Conservation (phyloP, 768 basidiomycete genomes). For the Leccinum truebloodii region DNA sequence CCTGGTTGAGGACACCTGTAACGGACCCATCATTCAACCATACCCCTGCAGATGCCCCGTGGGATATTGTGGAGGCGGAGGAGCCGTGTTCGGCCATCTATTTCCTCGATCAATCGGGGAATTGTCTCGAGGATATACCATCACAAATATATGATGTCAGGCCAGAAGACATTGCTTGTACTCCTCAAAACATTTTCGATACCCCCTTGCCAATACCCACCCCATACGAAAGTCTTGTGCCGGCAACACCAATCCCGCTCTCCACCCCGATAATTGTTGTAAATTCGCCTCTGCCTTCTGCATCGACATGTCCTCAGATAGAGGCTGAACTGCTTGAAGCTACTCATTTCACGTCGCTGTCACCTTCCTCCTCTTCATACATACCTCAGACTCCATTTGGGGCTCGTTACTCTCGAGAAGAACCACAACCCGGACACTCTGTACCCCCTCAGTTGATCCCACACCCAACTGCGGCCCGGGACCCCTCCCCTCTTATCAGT, state of each 20-base stretch:
- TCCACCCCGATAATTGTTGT: not conserved
- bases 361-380: not conserved
- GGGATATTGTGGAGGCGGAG: not conserved
- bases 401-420: not conserved
- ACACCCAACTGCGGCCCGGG: slow-evolving; percentile 8
- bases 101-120: slow-evolving; percentile 19
- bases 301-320: not conserved
- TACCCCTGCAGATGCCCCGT: not conserved
- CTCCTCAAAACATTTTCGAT: not conserved
- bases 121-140: slow-evolving; percentile 16
- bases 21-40: not conserved
- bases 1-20: slow-evolving; percentile 22
- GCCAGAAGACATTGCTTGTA: slow-evolving; percentile 27
- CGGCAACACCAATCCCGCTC: not conserved
- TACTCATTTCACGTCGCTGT: not conserved
- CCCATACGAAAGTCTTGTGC: not conserved
- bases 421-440: not conserved
- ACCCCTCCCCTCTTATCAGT: not conserved
- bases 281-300: not conserved
- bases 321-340: not conserved
- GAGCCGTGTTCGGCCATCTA: not conserved
- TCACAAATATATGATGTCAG: slow-evolving; percentile 9
- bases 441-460: slow-evolving; percentile 19
- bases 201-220: not conserved
- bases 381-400: slow-evolving; percentile 1